phyloP scores from a whole-genome alignment of 805 yeast species.

The Geotrichum ghanense region DNA sequence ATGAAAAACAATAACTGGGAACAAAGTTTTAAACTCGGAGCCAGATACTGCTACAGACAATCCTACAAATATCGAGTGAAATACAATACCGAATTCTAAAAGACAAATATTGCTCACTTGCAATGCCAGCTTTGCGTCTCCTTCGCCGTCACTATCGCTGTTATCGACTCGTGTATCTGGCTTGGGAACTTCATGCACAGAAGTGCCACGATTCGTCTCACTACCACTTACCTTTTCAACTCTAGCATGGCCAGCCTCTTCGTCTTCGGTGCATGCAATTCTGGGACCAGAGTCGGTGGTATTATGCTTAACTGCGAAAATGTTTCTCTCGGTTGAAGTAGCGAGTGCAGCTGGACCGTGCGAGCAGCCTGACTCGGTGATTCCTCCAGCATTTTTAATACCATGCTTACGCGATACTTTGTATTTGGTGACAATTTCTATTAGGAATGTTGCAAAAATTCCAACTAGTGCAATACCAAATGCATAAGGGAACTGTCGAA shows the following conservation, averaged over 20 bases:
- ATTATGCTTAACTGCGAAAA: neutral
- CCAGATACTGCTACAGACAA: constrained; percentile 69
- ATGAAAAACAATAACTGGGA: constrained; percentile 42
- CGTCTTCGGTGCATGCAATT: neutral
- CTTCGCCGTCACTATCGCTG: no score
- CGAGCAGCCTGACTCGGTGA: neutral
- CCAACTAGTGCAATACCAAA: neutral
- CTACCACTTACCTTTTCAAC: neutral
- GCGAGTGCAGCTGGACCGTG: neutral
- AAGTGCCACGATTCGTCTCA: neutral
- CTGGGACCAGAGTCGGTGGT: neutral
- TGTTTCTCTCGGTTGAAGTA: no score
- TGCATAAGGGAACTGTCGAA: neutral
- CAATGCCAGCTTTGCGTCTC: no score
- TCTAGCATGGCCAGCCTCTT: neutral
- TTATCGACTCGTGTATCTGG: neutral
- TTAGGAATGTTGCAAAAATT: neutral
- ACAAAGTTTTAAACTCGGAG: constrained; percentile 58
- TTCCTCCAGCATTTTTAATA: no score
- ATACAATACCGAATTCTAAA: constrained; percentile 70
- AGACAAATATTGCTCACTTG: neutral
- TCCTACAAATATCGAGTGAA: constrained; percentile 78
- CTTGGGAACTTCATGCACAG: no score
- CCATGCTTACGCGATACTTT: neutral
- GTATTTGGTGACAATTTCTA: neutral